Conservation (phyloP, 2,329 filamentous ascomycete species). For the Juglanconis oblonga region DNA sequence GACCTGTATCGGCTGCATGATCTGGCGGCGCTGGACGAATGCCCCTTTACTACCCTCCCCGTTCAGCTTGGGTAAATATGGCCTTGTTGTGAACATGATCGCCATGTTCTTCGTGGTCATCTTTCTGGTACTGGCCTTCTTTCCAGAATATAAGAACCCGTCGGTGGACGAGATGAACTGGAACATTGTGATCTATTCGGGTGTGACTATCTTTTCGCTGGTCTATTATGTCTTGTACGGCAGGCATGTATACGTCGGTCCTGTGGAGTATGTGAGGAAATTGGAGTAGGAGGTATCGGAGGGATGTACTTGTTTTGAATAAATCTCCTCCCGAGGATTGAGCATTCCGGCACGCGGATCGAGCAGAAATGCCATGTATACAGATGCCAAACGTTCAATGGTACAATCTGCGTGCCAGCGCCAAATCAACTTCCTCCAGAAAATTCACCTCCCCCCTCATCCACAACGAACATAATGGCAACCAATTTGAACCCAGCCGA, state of each 20-base stretch:
- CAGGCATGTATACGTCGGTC: constrained; percentile 8
- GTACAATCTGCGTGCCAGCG: too few species aligned
- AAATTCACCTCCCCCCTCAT: too few species aligned
- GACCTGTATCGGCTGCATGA: constrained; percentile 17
- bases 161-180: constrained; percentile 18
- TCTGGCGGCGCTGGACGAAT: constrained; percentile 2
- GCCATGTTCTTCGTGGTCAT: constrained; percentile 16
- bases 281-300: background rate
- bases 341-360: too few species aligned
- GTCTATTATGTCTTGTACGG: constrained; percentile 15
- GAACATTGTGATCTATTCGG: constrained; percentile 17
- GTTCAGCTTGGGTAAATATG: constrained; percentile 18
- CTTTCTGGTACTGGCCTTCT: constrained; percentile 19
- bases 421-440: too few species aligned
- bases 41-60: constrained; percentile 11
- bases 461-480: too few species aligned
- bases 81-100: constrained; percentile 17
- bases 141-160: constrained; percentile 11
- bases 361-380: too few species aligned
- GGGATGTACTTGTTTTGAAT: too few species aligned
- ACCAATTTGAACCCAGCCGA: background rate
- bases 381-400: too few species aligned
- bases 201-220: constrained; percentile 9
- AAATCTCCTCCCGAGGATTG: too few species aligned
- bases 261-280: constrained; percentile 16